Conservation (phyloP, 2,329 filamentous ascomycete genomes). For the Aspergillus pseudoviridinutans region DNA sequence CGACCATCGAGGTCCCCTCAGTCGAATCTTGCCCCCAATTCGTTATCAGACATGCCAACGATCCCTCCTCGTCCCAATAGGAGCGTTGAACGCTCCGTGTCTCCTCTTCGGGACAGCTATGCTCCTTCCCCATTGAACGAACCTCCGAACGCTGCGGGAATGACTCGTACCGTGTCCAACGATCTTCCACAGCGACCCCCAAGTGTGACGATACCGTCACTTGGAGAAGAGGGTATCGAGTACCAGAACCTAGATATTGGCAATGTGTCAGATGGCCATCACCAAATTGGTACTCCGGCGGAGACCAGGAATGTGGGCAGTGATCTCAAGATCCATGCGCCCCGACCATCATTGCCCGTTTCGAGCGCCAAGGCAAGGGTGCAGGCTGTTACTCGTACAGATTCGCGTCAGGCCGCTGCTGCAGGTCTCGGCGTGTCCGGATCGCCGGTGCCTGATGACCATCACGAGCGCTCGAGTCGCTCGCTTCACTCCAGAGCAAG, state of each 20-base stretch:
- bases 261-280: constrained; percentile 40
- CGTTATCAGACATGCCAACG: constrained; percentile 56
- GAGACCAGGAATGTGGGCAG: constrained; percentile 75
- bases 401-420: constrained; percentile 81
- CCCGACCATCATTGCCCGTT: constrained; percentile 78
- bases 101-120: constrained; percentile 72
- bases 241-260: constrained; percentile 63
- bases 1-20: constrained; percentile 55
- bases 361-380: constrained; percentile 80
- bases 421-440: constrained; percentile 69
- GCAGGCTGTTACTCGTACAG: constrained; percentile 79
- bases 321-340: constrained; percentile 82
- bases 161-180: constrained; percentile 31
- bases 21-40: constrained; percentile 35
- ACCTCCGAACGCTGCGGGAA: constrained; percentile 42
- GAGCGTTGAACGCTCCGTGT: constrained; percentile 67
- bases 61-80: constrained; percentile 74
- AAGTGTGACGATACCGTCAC: constrained; percentile 76
- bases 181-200: constrained; percentile 55
- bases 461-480: constrained; percentile 50
- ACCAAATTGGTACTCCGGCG: constrained; percentile 49
- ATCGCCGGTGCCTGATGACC: constrained; percentile 47
- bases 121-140: constrained; percentile 84
- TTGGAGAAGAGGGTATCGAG: constrained; percentile 87
- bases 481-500: constrained; percentile 61